Evolutionary conservation across 2,329 filamentous ascomycete genomes (phyloP).

Genomic region (Alternaria sp.): DNA sequence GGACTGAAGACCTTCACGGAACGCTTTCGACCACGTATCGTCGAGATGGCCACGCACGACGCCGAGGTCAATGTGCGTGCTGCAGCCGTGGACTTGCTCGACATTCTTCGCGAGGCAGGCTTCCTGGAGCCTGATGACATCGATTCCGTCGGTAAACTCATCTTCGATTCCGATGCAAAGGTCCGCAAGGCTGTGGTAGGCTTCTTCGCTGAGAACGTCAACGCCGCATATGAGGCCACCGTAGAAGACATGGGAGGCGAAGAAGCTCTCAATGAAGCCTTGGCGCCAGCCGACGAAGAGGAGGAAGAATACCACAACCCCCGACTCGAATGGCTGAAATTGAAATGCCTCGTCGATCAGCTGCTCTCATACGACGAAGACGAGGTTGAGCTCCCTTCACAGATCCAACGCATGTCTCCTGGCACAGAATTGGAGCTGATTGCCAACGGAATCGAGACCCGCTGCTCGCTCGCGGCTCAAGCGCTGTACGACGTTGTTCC

Average conservation of each 20-base stretch:
- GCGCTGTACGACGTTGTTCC: slow-evolving; percentile 81
- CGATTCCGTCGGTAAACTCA: slow-evolving; percentile 82
- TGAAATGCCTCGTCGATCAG: slow-evolving; percentile 88
- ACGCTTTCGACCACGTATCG: slow-evolving; percentile 81
- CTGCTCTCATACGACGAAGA: slow-evolving; percentile 81
- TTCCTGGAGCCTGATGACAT: slow-evolving; percentile 91
- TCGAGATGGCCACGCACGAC: slow-evolving; percentile 92
- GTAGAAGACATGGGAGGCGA: slow-evolving; percentile 84
- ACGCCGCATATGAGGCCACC: slow-evolving; percentile 78
- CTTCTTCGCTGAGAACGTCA: slow-evolving; percentile 89
- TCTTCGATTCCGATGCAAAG: slow-evolving; percentile 84
- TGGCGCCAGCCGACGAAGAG: slow-evolving; percentile 73
- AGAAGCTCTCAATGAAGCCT: slow-evolving; percentile 75
- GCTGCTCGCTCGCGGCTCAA: slow-evolving; percentile 85
- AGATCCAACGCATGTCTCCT: slow-evolving; percentile 54
- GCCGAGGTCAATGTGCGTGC: slow-evolving; percentile 81
- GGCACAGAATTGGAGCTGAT: slow-evolving; percentile 56
- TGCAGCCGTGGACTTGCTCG: slow-evolving; percentile 79
- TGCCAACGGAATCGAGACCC: slow-evolving; percentile 72
- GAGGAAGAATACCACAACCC: slow-evolving; percentile 77
- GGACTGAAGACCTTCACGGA: slow-evolving; percentile 90
- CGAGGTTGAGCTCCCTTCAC: slow-evolving; percentile 61
- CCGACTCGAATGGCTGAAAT: slow-evolving; percentile 83
- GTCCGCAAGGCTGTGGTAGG: slow-evolving; percentile 87
- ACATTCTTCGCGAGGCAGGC: slow-evolving; percentile 80